Evolutionary conservation across 345 rosid genomes (phyloP), one percentile per base, ranked within the genome.

Genomic region (Dimocarpus longan): DNA sequence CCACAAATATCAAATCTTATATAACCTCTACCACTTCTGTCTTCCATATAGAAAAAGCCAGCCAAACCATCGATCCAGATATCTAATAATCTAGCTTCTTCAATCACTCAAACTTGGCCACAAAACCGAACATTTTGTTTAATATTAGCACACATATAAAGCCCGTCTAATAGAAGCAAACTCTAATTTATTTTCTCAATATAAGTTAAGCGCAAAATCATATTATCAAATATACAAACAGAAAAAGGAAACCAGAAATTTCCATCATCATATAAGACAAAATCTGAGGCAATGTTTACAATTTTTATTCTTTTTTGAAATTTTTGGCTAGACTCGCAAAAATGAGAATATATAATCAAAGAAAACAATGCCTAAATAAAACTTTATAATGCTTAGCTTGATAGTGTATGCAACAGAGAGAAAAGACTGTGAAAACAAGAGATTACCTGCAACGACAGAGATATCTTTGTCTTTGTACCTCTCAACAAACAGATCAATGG

Each of bases 401-500:
- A 21, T n/a, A n/a, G 76, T 60, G 76, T 60, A 62, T 60, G 54
- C 3, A 54, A 8, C 13, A 73, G 10, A 73, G n/a, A 21, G 56
- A 40, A 39, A 73, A 11, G 12, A 3, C 7, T 5, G 24, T 21
- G 56, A 32, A 62, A 66, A 48, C 7, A 7, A 65, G 19, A 46
- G 19, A 80, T 64, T 82, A 93, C 97, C 97, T 64, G 95, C 95
- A 85, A 93, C 94, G 73, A 93, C 97, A 54, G 94, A 88, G 46
- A 93, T 91, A 73, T 75, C 84, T 78, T 87, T 84, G 40, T 80
- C 94, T 57, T 75, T 85, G 89, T 93, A 93, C 78, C 95, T 87
- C 76, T 93, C 97, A 63, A 91, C 97, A 83, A 93, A 93, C 92
- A 91, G 80, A 88, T 90, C 90, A 73, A 93, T 85, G n/a, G 95